These are phyloP conservation scores for Ceratobasidium sp. DNA, from an alignment of 1,284 basidiomycete genomes.

Conservation along the genomic window DNA sequence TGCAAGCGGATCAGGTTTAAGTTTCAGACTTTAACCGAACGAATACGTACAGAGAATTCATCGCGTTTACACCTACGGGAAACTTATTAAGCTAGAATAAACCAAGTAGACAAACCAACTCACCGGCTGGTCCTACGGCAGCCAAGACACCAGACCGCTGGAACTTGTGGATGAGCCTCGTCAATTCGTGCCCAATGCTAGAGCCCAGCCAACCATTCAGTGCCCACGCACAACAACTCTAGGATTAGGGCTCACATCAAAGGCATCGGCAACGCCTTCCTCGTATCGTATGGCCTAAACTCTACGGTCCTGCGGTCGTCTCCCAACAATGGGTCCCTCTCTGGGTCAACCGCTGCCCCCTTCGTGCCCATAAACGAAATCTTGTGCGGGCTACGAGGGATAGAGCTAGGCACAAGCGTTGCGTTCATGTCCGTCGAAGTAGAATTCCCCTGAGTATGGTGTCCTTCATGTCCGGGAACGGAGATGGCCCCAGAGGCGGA, in stretches of 20 bases:
- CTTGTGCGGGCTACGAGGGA: conserved; percentile 5
- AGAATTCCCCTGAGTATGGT: background rate
- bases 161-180: conserved; percentile 74
- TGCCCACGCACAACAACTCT: conserved; percentile 46
- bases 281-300: conserved; percentile 65
- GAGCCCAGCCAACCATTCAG: conserved; percentile 45
- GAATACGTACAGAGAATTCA: conserved; percentile 68
- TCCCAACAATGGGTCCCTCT: conserved; percentile 68
- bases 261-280: conserved; percentile 74
- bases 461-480: background rate
- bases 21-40: conserved; percentile 29
- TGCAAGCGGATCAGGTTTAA: background rate
- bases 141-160: conserved; percentile 81
- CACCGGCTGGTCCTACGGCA: conserved; percentile 84
- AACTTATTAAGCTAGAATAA: background rate
- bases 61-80: conserved; percentile 72
- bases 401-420: conserved; percentile 19
- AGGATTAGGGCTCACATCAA: conserved; percentile 64
- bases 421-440: conserved; percentile 18
- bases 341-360: conserved; percentile 47
- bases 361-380: conserved; percentile 28
- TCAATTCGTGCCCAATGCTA: conserved; percentile 83
- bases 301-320: conserved; percentile 68
- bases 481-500: background rate
- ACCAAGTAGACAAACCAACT: conserved; percentile 47